Base-by-base conservation (phyloP, 331 rosid genomes). In the Telfairia occidentalis region DNA sequence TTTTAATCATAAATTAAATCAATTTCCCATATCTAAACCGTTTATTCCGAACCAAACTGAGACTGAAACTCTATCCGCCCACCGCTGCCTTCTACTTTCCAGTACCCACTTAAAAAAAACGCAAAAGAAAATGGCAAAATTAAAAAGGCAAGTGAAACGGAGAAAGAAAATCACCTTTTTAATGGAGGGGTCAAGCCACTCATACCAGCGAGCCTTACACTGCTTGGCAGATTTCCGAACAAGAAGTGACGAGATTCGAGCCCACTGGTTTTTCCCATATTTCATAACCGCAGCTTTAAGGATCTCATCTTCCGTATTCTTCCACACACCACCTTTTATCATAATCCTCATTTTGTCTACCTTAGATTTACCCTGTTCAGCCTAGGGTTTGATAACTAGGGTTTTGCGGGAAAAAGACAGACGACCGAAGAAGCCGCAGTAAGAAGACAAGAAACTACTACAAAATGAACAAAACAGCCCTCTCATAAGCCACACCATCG, bases 251-350 rank as follows among this genome's bases (percentile, higher is more conserved):
- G 98, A 92, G 65, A 92, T 92, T 23, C 98, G 92, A 82, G 97
- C 98, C 98, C 98, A 92, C 64, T 92, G 97, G 80, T 92, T 92
- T 72, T 92, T 90, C 3, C 98, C 96, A 78, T 90, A 92, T 73
- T 92, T 92, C 98, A 92, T 92, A 24, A 90, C 98, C 83, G 96
- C 98, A 23, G 98, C 98, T 81, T 92, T 92, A 15, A 92, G 90
- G 83, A 92, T 90, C 87, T 92, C 98, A 89, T 92, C 98, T 72
- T 92, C 97, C 21, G 98, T 92, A 93, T 92, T 92, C 79, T 92
- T 92, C 97, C 98, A 92, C 79, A 92, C 97, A 76, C 97, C 97
- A 23, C 97, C 98, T 70, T 92, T 92, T 24, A 92, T 92, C 98
- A 92, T 92, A 78, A 92, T 92, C 97, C 98, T 92, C 98, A 92